These are phyloP conservation scores for Aspergillus ibericus DNA, from an alignment of 2,329 filamentous ascomycete genomes.

Conservation along the genomic window DNA sequence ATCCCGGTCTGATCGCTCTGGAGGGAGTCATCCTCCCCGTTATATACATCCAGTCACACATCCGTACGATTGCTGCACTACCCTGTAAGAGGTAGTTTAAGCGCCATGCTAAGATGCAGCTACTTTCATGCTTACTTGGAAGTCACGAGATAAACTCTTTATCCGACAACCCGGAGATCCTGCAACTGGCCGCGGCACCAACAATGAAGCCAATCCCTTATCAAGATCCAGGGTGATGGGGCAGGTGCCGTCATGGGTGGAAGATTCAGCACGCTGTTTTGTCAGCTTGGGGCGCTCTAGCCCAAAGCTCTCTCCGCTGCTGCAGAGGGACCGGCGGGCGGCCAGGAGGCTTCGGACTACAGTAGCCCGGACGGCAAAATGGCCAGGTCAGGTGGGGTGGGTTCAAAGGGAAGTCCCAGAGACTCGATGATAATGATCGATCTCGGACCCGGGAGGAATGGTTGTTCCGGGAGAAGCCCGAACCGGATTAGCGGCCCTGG, in stretches of 20 bases:
- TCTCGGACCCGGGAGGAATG: slow-evolving; percentile 14
- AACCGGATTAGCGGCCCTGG: slow-evolving; percentile 19
- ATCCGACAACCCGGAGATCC: background rate
- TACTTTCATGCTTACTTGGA: slow-evolving; percentile 2
- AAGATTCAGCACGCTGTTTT: slow-evolving; percentile 14
- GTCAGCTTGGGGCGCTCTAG: slow-evolving; percentile 20
- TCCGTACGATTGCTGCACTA: slow-evolving; percentile 2
- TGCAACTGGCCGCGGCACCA: background rate
- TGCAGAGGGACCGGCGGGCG: slow-evolving; percentile 8
- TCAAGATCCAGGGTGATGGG: background rate
- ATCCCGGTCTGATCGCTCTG: slow-evolving; percentile 30
- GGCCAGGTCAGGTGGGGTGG: slow-evolving; percentile 25
- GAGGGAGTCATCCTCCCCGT: slow-evolving; percentile 7
- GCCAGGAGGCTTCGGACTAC: slow-evolving; percentile 29
- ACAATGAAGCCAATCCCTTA: background rate
- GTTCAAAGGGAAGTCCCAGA: slow-evolving; percentile 1
- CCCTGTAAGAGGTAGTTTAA: slow-evolving; percentile 1
- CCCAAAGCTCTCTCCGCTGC: slow-evolving; percentile 7
- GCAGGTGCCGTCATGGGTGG: slow-evolving; percentile 15
- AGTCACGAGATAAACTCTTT: background rate
- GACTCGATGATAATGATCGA: slow-evolving; percentile 7
- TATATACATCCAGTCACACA: slow-evolving; percentile 3
- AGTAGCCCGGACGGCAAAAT: slow-evolving; percentile 30
- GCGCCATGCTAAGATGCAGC: slow-evolving; percentile 1
- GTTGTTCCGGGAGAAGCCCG: slow-evolving; percentile 8